phyloP scores from a whole-genome alignment of 306 rosid genomes.

The Heteromeles arbutifolia region DNA sequence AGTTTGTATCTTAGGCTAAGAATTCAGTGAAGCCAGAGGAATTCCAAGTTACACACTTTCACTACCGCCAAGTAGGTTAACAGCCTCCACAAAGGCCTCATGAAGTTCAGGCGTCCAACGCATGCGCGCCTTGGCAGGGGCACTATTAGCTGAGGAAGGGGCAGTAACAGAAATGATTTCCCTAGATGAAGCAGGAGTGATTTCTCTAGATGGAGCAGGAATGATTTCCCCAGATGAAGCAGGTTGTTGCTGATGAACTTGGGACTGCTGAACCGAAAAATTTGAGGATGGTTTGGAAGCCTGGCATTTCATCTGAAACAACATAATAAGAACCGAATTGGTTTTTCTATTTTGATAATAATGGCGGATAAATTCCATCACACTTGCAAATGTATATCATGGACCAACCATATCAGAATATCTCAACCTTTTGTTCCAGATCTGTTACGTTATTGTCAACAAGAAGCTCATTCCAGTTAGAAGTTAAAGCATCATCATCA shows the following conservation, averaged over 20 bases:
- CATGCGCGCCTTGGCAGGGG: slow-evolving; percentile 78
- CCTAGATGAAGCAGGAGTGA: neutral
- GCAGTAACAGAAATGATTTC: slow-evolving; percentile 24
- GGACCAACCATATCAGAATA: slow-evolving; percentile 16
- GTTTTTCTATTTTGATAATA: neutral
- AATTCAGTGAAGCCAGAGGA: slow-evolving; percentile 11
- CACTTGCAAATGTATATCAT: slow-evolving; percentile 21
- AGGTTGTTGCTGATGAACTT: slow-evolving; percentile 50
- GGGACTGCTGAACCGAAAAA: slow-evolving; percentile 45
- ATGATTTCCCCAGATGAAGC: slow-evolving; percentile 48
- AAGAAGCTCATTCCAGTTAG: slow-evolving; percentile 85
- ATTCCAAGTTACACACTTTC: slow-evolving; percentile 57
- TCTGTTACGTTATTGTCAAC: slow-evolving; percentile 54
- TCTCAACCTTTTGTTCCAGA: slow-evolving; percentile 76
- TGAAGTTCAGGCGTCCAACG: slow-evolving; percentile 99
- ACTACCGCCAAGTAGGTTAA: slow-evolving; percentile 93
- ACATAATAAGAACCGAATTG: slow-evolving; percentile 34
- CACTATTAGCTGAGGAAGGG: slow-evolving; percentile 58
- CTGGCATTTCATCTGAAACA: slow-evolving; percentile 55
- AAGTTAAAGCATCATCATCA: slow-evolving; percentile 70
- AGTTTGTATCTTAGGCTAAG: slow-evolving; percentile 18
- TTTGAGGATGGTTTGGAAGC: slow-evolving; percentile 47
- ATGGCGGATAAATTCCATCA: slow-evolving; percentile 22
- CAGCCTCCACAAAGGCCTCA: slow-evolving; percentile 97
- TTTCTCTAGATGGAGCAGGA: slow-evolving; percentile 1